Evolutionary conservation across 306 rosid genomes (phyloP).

Genomic region (Dalbergia cochinchinensis): DNA sequence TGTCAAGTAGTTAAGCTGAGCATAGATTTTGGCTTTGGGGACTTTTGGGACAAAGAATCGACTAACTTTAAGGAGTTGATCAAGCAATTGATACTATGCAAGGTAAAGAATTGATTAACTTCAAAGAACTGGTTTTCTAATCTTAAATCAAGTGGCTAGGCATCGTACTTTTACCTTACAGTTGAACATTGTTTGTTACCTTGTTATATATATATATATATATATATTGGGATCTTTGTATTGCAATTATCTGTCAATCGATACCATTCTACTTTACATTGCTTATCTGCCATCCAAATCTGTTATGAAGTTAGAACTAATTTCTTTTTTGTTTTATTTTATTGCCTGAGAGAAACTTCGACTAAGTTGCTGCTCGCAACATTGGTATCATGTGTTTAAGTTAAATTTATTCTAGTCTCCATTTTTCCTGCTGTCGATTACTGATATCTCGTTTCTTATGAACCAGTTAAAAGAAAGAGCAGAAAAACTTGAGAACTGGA

Average conservation of each 20-base stretch:
- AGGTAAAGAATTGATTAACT: neutral
- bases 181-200: neutral
- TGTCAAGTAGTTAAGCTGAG: neutral
- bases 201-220: neutral
- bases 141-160: neutral
- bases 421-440: slow-evolving; percentile 5
- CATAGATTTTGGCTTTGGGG: no score
- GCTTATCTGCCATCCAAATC: neutral
- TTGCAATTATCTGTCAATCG: slow-evolving; percentile 13
- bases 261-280: neutral
- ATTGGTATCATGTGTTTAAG: slow-evolving; percentile 19
- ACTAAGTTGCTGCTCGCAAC: neutral
- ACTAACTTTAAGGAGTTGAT: no score
- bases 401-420: neutral
- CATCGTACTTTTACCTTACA: slow-evolving; percentile 12
- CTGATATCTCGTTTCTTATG: slow-evolving; percentile 12
- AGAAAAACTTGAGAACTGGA: slow-evolving; percentile 84
- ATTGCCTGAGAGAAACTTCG: neutral
- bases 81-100: neutral
- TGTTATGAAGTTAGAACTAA: slow-evolving; percentile 26
- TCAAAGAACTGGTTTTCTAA: neutral
- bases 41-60: no score
- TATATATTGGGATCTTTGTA: neutral
- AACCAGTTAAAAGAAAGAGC: slow-evolving; percentile 82
- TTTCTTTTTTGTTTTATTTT: slow-evolving; percentile 2